Evolutionary conservation across 306 rosid species (phyloP).

Genomic region (Benincasa hispida): DNA sequence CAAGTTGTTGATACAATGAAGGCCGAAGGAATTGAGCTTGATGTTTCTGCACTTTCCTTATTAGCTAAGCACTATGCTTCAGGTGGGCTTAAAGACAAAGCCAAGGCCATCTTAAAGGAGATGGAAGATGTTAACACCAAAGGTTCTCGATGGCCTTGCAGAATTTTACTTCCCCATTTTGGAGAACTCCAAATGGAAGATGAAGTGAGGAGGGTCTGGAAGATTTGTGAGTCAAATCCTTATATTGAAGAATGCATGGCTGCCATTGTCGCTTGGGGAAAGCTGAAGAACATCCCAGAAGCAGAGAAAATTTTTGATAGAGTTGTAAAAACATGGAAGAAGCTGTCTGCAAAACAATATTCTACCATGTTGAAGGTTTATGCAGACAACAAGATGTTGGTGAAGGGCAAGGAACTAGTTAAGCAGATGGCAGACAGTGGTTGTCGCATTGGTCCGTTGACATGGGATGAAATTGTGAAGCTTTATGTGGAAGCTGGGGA

Average conservation of each 20-base stretch:
- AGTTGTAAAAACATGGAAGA: slow-evolving; percentile 29
- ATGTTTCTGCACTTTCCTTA: slow-evolving; percentile 14
- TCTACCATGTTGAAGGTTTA: slow-evolving; percentile 48
- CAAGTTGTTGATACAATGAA: slow-evolving; percentile 65
- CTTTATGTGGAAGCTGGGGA: slow-evolving; percentile 62
- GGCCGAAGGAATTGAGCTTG: slow-evolving; percentile 53
- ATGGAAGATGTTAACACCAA: slow-evolving; percentile 48
- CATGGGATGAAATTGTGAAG: slow-evolving; percentile 64
- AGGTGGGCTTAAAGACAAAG: slow-evolving; percentile 58
- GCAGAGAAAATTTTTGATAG: slow-evolving; percentile 65
- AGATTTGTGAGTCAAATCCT: slow-evolving; percentile 44
- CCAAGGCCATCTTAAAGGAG: slow-evolving; percentile 48
- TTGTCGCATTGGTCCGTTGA: slow-evolving; percentile 38
- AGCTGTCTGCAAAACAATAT: slow-evolving; percentile 28
- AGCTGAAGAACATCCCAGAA: slow-evolving; percentile 48
- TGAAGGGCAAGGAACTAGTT: slow-evolving; percentile 60
- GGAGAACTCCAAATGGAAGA: slow-evolving; percentile 55
- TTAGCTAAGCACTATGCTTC: slow-evolving; percentile 46
- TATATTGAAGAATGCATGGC: slow-evolving; percentile 31
- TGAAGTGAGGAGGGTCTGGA: slow-evolving; percentile 71
- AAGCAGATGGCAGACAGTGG: slow-evolving; percentile 54
- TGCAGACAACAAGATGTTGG: slow-evolving; percentile 42
- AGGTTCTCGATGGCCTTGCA: slow-evolving; percentile 26
- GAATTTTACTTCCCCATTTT: slow-evolving; percentile 40
- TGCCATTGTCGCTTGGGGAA: slow-evolving; percentile 81